Evolutionary conservation across 129 eudicot genomes (phyloP), one percentile per base, ranked within the genome.

Genomic region (Apium graveolens): DNA sequence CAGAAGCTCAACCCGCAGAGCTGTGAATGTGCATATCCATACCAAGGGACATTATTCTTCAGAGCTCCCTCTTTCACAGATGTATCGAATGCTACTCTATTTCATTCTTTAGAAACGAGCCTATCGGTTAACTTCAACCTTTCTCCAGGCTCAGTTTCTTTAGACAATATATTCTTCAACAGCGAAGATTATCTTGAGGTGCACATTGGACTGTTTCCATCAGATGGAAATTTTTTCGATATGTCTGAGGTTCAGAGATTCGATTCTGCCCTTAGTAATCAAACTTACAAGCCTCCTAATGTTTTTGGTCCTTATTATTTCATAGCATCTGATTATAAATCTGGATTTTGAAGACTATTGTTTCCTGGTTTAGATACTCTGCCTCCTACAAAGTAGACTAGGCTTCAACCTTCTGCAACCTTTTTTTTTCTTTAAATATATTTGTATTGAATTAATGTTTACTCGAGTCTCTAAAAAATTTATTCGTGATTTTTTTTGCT

Each of bases 221-320:
- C 90, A 14, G 69, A 79, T 41, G 80, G 79, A 48, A 82, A 84
- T 75, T 82, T 76, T 74, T 95, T 95, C 71, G 87, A 87, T 75
- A 82, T 91, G 55, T 80, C 96, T 5, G 92, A 86, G 80, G 77
- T 95, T 83, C 90, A 85, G 82, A 88, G 84, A 82, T 80, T 95
- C 78, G 98, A 97, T 12, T 90, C 86, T 87, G 82, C 79, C 71
- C 76, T 95, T 35, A 91, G 90, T 51, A 92, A 90, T 80, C 98
- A 92, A 65, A 91, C 94, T 31, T 91, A 87, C 82, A 95, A 95
- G 81, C 97, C 98, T 24, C 98, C 97, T 32, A 44, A 77, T 11
- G 91, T 84, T 78, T 95, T 95, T 43, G 98, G 97, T 37, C 98
- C 96, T 11, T 95, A 95, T 77, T 91, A 88, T 86, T 95, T 92